These are phyloP conservation scores for Mikania micrantha DNA, from an alignment of 129 eudicot genomes.

Conservation along the genomic window DNA sequence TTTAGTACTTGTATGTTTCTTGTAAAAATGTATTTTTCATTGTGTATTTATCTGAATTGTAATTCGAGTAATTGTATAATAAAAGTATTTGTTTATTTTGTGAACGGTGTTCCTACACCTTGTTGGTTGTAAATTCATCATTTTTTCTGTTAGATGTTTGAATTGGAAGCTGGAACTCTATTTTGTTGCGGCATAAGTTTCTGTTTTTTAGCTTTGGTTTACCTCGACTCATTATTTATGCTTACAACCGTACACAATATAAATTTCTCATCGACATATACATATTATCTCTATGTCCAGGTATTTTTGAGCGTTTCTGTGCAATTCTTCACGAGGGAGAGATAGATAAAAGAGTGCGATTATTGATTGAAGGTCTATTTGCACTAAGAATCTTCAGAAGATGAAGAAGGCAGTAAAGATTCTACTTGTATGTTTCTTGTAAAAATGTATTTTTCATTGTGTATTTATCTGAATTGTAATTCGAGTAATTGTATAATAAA, in stretches of 20 bases:
- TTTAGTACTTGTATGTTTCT: too few relatives aligned
- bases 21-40: too few relatives aligned
- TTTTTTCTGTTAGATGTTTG: neutral
- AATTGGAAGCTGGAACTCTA: neutral
- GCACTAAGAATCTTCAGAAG: constrained; percentile 75
- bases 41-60: too few relatives aligned
- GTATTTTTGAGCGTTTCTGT: constrained; percentile 93
- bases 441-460: too few relatives aligned
- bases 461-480: too few relatives aligned
- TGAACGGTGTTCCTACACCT: too few relatives aligned
- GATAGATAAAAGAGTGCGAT: constrained; percentile 90
- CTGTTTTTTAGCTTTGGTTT: neutral
- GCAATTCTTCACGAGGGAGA: constrained; percentile 99
- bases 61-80: too few relatives aligned
- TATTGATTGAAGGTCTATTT: constrained; percentile 84
- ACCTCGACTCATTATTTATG: neutral
- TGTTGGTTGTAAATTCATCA: too few relatives aligned
- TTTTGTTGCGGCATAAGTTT: neutral
- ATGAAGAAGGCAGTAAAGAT: constrained; percentile 58
- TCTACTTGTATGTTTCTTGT: too few relatives aligned
- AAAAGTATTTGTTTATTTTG: too few relatives aligned
- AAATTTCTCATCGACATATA: neutral
- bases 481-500: too few relatives aligned
- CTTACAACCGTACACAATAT: neutral
- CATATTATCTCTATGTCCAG: constrained; percentile 19